Evolutionary conservation across 129 eudicot species (phyloP), one percentile per base, ranked within the genome.

Genomic region (Chrysanthemum makinoi): DNA sequence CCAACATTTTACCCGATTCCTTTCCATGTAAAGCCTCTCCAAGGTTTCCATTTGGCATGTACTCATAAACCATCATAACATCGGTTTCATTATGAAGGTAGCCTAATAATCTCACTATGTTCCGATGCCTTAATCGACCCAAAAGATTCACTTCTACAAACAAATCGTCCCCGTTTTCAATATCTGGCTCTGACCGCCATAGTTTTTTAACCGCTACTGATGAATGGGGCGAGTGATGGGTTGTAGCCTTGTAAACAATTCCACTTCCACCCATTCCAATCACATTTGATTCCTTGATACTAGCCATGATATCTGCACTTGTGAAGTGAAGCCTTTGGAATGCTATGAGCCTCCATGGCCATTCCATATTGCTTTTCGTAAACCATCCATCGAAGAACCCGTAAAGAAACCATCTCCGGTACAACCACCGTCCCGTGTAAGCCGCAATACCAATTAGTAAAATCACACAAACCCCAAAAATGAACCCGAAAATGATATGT

Each of bases 251-350:
- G 89, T 84, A 87, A 19, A 87, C 94, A 6, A 87, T 78, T 68
- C 94, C 94, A 26, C 85, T 81, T 39, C 85, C 87, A 0, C 94
- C 94, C 94, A 84, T 82, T 43, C 94, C 94, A 5, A 87, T 83
- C 62, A 87, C 82, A 54, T 87, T 87, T 17, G 94, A 79, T 72
- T 87, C 94, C 68, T 84, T 87, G 30, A 84, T 66, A 59, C 87
- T 79, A 2, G 80, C 76, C 69, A 87, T 62, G 46, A 87, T 84
- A 51, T 87, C 87, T 0, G 87, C 77, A 73, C 82, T 81, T 8
- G 85, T 84, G 82, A 87, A 87, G 53, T 62, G 75, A 59, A 87
- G 82, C 66, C 94, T 84, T 69, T 87, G 94, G 43, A 87, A 87
- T 64, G 83, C 85, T 51, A 87, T 63, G 8, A 87, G 84, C 35